Evolutionary conservation across 176 grass and related monocot genomes (phyloP).

Genomic region (barley (Hordeum vulgare)): MorexV3_pseudomolecules_assembly NC_058520.1:611756830-611757329

Average conservation of each 20-base stretch:
- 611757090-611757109: too few species aligned
- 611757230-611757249: conserved; percentile 49
- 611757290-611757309: conserved; percentile 31
- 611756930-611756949: conserved; percentile 55
- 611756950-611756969: conserved; percentile 60
- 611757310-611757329: conserved; percentile 32
- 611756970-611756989: conserved; percentile 50
- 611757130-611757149: not conserved
- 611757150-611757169: not conserved
- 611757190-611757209: conserved; percentile 67
- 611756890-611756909: conserved; percentile 37
- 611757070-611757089: too few species aligned
- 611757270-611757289: conserved; percentile 65
- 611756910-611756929: conserved; percentile 49
- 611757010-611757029: conserved; percentile 76
- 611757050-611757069: too few species aligned
- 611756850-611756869: conserved; percentile 64
- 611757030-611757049: conserved; percentile 17
- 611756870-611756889: conserved; percentile 76
- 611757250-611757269: conserved; percentile 44
- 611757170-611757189: conserved; percentile 12
- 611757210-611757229: conserved; percentile 45
- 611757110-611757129: too few species aligned
- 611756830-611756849: conserved; percentile 34
- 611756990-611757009: conserved; percentile 66